Evolutionary conservation across 2,329 filamentous ascomycete species (phyloP), one percentile per base, ranked within the genome.

Genomic region (Ophiognomonia clavigignenti-juglandacearum): DNA sequence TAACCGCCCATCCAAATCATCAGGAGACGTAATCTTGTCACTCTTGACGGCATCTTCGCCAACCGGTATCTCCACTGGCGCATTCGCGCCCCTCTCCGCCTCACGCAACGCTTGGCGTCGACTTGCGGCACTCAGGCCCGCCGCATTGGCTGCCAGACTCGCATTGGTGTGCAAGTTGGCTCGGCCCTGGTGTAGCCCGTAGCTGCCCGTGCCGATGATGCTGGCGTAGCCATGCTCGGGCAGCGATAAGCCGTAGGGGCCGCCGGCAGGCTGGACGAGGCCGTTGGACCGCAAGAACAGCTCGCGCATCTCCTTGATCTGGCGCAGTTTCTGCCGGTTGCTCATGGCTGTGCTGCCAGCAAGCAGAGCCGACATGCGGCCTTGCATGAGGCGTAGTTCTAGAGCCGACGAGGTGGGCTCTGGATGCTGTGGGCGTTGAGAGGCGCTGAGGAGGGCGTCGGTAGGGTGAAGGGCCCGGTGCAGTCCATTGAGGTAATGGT

Each of bases 61-160:
- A 24, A 20, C 34, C 9, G 27, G 35, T 3, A 26, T 32, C 11
- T 19, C 41, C 9, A 43, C 38, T 14, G 26, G 42, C 19, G 24
- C 22, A 18, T 39, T 14, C 39, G 32, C 23, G 4, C 19, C 32
- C 39, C 13, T 20, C 34, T 42, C 37, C 35, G 26, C 38, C 44
- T 44, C 44, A 14, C 26, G 31, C 22, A 37, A 20, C 6, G 41
- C 41, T 18, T 45, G 45, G 5, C 38, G 42, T 26, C 19, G 32
- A 41, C 39, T 31, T 14, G 42, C 24, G 6, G 35, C 42, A 14
- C 35, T 38, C 10, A 38, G 29, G 14, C 13, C 36, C 18, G 40
- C 41, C 32, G 32, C 41, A 10, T 40, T 44, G 24, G 45, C 44
- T 8, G 45, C 48, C 19, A 48, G 20, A 26, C 45, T 48, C 32